phyloP scores from a whole-genome alignment of 345 rosid genomes.

The Capsella bursapastoris region DNA sequence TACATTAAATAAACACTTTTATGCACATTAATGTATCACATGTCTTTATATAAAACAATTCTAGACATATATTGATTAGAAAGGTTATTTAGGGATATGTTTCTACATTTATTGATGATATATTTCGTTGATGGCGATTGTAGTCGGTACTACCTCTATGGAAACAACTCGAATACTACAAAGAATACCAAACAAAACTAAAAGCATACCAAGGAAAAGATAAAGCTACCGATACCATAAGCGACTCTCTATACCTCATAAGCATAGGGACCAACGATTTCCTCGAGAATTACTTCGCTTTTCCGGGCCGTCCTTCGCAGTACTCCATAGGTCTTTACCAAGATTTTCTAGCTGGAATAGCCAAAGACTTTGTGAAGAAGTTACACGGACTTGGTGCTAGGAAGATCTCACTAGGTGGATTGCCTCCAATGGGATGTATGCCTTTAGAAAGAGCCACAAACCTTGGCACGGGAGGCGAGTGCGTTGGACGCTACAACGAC shows the following conservation, averaged over 20 bases:
- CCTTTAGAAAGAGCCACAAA: conserved; percentile 68
- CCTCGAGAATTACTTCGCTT: conserved; percentile 61
- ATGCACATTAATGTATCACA: neutral
- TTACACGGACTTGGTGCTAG: conserved; percentile 58
- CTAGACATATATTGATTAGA: neutral
- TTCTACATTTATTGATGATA: neutral
- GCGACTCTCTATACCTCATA: conserved; percentile 52
- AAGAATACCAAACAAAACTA: conserved; percentile 55
- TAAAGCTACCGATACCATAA: conserved; percentile 44
- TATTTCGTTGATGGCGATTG: conserved; percentile 20
- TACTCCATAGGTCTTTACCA: conserved; percentile 48
- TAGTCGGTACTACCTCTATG: conserved; percentile 67
- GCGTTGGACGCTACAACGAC: conserved; percentile 53
- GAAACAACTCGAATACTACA: conserved; percentile 62
- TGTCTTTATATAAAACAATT: too few species aligned
- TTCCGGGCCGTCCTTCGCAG: conserved; percentile 52
- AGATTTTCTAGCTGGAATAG: conserved; percentile 51
- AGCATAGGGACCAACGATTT: conserved; percentile 69
- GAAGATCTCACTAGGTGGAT: conserved; percentile 63
- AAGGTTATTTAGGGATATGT: neutral
- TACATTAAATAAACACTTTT: conserved; percentile 9
- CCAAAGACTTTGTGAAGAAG: conserved; percentile 48
- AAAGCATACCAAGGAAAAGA: conserved; percentile 50
- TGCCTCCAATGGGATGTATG: conserved; percentile 76
- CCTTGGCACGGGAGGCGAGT: conserved; percentile 43